Evolutionary conservation across 1,139 yeast genomes (phyloP).

Genomic region (Geotrichum klebahnii): DNA sequence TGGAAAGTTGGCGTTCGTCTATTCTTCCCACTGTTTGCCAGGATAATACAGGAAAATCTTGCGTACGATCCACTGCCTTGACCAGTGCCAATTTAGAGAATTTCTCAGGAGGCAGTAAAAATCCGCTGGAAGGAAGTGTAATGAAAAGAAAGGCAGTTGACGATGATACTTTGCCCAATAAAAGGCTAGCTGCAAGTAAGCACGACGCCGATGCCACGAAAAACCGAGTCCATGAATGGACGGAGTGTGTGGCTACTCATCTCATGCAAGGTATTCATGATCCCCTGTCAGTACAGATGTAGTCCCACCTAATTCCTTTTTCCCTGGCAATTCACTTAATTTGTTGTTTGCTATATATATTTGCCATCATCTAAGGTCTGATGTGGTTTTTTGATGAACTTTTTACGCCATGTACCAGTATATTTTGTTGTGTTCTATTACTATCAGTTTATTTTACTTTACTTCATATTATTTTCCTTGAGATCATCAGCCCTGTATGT

Average conservation of each 20-base stretch:
- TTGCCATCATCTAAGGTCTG: not conserved
- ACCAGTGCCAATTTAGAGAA: constrained; percentile 8
- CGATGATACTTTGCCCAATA: not conserved
- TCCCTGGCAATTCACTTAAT: not conserved
- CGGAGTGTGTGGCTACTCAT: constrained; percentile 14
- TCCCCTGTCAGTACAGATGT: constrained; percentile 5
- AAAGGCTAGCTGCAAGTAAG: not conserved
- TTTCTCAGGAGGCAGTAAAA: not conserved
- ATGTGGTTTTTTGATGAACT: too few species aligned
- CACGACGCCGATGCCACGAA: not conserved
- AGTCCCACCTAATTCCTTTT: not conserved
- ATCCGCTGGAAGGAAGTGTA: too few species aligned
- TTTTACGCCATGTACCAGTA: constrained; percentile 3
- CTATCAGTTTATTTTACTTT: not conserved
- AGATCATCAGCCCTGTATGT: too few species aligned
- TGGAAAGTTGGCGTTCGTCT: constrained; percentile 7
- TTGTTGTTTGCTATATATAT: too few species aligned
- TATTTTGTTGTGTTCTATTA: not conserved
- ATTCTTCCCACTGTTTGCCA: constrained; percentile 9
- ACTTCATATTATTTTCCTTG: too few species aligned
- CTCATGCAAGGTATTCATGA: not conserved
- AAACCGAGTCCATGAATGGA: constrained; percentile 12
- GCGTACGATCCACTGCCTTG: not conserved
- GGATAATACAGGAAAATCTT: not conserved
- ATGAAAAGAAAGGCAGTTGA: constrained; percentile 1